Percentiles rank a stretch among this genome's conserved stretches.
Evolutionary conservation across 2,329 filamentous ascomycete genomes (phyloP).

Genomic region (Penicillium paneum): DNA sequence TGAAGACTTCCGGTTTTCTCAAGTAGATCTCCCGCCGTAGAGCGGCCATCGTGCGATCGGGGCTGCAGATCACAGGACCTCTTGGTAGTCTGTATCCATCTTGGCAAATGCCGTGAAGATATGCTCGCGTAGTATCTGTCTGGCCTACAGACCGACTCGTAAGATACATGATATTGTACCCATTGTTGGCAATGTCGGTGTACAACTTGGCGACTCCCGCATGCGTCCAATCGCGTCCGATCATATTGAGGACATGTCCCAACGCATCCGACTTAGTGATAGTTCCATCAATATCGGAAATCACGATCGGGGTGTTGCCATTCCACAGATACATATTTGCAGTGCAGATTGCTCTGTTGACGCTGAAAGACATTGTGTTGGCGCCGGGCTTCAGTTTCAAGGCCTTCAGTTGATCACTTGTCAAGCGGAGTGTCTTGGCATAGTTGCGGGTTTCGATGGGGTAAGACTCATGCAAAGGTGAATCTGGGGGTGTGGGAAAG

Average conservation of each 20-base stretch:
- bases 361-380: constrained; percentile 93
- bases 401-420: constrained; percentile 89
- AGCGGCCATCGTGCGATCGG: constrained; percentile 91
- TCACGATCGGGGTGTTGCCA: constrained; percentile 87
- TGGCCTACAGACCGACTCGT: constrained; percentile 92
- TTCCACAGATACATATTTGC: constrained; percentile 94
- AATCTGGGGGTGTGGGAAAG: constrained; percentile 58
- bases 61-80: constrained; percentile 91
- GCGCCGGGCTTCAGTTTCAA: constrained; percentile 78
- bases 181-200: constrained; percentile 89
- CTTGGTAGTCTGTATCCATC: constrained; percentile 81
- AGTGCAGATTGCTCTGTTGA: constrained; percentile 88
- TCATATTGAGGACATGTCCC: constrained; percentile 92
- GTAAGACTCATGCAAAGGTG: constrained; percentile 46
- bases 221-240: constrained; percentile 97
- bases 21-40: constrained; percentile 89
- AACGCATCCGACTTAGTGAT: constrained; percentile 97
- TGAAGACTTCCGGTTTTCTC: constrained; percentile 96
- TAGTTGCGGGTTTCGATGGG: constrained; percentile 78
- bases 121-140: constrained; percentile 83
- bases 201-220: constrained; percentile 95
- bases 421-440: constrained; percentile 91
- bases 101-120: constrained; percentile 84
- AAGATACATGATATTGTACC: constrained; percentile 98
- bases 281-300: constrained; percentile 97